Evolutionary conservation across 192 early-diverging fungal genomes (phyloP).

Genomic region (Podila clonocystis): DNA sequence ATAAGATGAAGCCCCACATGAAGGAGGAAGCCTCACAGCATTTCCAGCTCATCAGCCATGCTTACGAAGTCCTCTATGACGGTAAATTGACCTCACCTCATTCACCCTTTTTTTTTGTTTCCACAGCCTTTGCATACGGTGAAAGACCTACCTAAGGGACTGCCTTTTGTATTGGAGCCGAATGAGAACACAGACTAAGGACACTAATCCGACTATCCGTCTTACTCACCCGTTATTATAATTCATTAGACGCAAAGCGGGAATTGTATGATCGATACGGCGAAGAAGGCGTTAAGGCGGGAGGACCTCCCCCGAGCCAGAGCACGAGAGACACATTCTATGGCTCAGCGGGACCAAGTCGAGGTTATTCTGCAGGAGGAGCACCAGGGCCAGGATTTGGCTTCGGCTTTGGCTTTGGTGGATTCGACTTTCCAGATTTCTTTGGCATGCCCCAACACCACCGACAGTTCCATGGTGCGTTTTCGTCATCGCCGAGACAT

Average conservation of each 20-base stretch:
- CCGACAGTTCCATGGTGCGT: conserved; percentile 29
- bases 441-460: conserved; percentile 25
- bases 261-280: conserved; percentile 92
- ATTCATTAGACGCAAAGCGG: conserved; percentile 58
- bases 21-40: conserved; percentile 46
- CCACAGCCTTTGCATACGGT: not conserved
- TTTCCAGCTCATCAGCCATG: conserved; percentile 50
- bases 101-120: not conserved
- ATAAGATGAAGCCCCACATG: conserved; percentile 64
- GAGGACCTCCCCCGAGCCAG: conserved; percentile 44
- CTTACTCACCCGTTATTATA: not conserved
- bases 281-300: conserved; percentile 75
- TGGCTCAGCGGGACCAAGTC: not conserved
- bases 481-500: not conserved
- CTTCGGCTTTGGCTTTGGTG: conserved; percentile 24
- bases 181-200: too few relatives aligned
- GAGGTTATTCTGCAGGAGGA: not conserved
- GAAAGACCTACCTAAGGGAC: not conserved
- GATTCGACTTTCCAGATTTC: conserved; percentile 27
- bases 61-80: conserved; percentile 43
- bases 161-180: not conserved
- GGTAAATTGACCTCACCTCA: conserved; percentile 3
- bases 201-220: too few relatives aligned
- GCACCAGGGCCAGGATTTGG: not conserved
- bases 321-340: conserved; percentile 1